Evolutionary conservation across 352 stramenopile genomes (phyloP), one percentile per base, ranked within the genome.

Genomic region (Blastocystis sp.): DNA sequence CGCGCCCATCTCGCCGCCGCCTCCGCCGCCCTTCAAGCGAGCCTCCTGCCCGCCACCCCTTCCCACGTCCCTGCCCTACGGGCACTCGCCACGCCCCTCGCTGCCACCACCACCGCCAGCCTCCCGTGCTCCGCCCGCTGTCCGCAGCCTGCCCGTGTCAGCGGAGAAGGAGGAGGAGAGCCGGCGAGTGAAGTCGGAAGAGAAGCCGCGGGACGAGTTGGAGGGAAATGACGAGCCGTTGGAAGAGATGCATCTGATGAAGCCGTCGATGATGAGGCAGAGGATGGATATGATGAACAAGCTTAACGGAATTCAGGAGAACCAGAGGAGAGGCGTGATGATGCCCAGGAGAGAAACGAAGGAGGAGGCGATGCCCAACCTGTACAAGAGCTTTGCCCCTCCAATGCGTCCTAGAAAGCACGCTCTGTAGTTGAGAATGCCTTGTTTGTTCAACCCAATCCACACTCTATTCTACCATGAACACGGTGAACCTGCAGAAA

Each of bases 321-420:
- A 6, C 6, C 28, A 43, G 69, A 62, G 6, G 69, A 79, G n/a
- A 38, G 57, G 11, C 52, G 48, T 57, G 48, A 14, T 57, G 48
- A 57, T 57, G 48, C 6, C 14, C 6, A 57, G 14, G 48, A 57
- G 48, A 7, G 6, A 57, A 14, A 57, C 6, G 6, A 57, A 19
- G 40, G 34, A 84, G 21, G 57, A 70, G 24, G 61, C 40, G 54
- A 84, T 84, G 74, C 74, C 74, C 69, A 28, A 61, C 40, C 34
- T 84, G 38, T 64, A 84, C 17, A 66, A 84, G 28, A 34, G 43
- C 11, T 84, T 84, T 52, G 74, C 74, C 19, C 74, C 74, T 38
- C 74, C 74, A 38, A 54, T 59, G n/a, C 38, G 57, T n/a, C 74
- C 57, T 24, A 48, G 66, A 9, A 54, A 68, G 52, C 14, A 57